These are phyloP conservation scores for Sechiopsis laciniata DNA, from an alignment of 306 rosid species.

Conservation along the genomic window DNA sequence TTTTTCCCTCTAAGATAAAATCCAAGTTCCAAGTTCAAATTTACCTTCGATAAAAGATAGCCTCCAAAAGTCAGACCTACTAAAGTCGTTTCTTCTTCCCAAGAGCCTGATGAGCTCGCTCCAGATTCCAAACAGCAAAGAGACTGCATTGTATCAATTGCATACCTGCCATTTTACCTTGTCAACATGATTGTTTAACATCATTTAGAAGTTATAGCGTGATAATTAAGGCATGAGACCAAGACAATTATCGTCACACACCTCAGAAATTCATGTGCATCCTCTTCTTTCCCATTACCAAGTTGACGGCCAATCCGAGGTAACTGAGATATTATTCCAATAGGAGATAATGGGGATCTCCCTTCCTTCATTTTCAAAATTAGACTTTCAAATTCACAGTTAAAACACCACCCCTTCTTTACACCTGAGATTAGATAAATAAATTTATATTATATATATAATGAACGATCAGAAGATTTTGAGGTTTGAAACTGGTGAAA, in stretches of 20 bases:
- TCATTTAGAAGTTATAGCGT: not conserved
- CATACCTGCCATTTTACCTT: slow-evolving; percentile 44
- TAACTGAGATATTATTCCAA: slow-evolving; percentile 62
- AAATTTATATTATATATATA: not conserved
- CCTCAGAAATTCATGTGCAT: slow-evolving; percentile 95
- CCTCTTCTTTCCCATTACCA: slow-evolving; percentile 90
- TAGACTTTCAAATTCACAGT: slow-evolving; percentile 77
- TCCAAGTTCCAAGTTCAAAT: not conserved
- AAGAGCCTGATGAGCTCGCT: slow-evolving; percentile 36
- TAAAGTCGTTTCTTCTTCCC: slow-evolving; percentile 77
- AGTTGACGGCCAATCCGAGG: slow-evolving; percentile 75
- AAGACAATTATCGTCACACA: slow-evolving; percentile 22
- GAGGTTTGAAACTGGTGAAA: not conserved
- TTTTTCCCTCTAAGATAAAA: not conserved
- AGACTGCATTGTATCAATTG: slow-evolving; percentile 84
- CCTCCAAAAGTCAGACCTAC: slow-evolving; percentile 90
- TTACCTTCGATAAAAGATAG: slow-evolving; percentile 83
- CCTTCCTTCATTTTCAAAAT: slow-evolving; percentile 60
- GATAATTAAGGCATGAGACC: not conserved
- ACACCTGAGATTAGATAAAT: slow-evolving; percentile 42
- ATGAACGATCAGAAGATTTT: slow-evolving; percentile 20
- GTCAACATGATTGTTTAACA: slow-evolving; percentile 8
- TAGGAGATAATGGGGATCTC: slow-evolving; percentile 67
- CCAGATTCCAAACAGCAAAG: slow-evolving; percentile 68
- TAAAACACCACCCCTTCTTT: slow-evolving; percentile 72